Evolutionary conservation across 2,329 filamentous ascomycete species (phyloP).

Genomic region (Penicillium palitans): DNA sequence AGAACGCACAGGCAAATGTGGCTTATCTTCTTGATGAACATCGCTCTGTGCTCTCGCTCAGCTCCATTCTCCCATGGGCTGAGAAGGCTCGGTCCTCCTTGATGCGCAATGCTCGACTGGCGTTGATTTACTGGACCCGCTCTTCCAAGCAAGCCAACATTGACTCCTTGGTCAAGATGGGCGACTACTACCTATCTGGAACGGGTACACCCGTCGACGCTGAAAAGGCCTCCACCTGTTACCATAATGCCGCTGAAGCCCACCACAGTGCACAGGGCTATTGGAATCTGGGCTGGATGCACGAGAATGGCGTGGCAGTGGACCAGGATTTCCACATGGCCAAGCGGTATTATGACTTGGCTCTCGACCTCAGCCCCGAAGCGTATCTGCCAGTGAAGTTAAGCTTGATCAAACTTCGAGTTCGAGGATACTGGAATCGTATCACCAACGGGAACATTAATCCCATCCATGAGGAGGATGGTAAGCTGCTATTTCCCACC

Average conservation of each 20-base stretch:
- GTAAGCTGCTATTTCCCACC: conserved; percentile 53
- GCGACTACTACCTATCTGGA: conserved; percentile 90
- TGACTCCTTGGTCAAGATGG: conserved; percentile 95
- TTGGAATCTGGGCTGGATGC: conserved; percentile 99
- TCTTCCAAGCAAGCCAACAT: conserved; percentile 92
- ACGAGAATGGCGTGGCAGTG: conserved; percentile 91
- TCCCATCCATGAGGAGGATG: conserved; percentile 83
- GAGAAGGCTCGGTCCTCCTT: conserved; percentile 46
- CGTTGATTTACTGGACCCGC: conserved; percentile 90
- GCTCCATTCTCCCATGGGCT: conserved; percentile 53
- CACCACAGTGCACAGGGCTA: conserved; percentile 91
- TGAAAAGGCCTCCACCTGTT: conserved; percentile 89
- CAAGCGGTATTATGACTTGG: conserved; percentile 93
- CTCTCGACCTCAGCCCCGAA: conserved; percentile 86
- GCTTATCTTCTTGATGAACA: conserved; percentile 80
- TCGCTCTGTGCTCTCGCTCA: conserved; percentile 61
- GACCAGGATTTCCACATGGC: conserved; percentile 96
- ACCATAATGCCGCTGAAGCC: conserved; percentile 86
- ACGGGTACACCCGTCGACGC: conserved; percentile 70
- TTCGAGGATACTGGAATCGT: conserved; percentile 91
- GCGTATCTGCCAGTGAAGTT: conserved; percentile 91
- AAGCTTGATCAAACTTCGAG: conserved; percentile 78
- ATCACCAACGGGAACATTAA: conserved; percentile 88
- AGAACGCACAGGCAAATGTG: conserved; percentile 85
- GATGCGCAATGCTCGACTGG: conserved; percentile 63